phyloP scores from a whole-genome alignment of 2,329 filamentous ascomycete genomes.

The Cladophialophora yegresii region DNA sequence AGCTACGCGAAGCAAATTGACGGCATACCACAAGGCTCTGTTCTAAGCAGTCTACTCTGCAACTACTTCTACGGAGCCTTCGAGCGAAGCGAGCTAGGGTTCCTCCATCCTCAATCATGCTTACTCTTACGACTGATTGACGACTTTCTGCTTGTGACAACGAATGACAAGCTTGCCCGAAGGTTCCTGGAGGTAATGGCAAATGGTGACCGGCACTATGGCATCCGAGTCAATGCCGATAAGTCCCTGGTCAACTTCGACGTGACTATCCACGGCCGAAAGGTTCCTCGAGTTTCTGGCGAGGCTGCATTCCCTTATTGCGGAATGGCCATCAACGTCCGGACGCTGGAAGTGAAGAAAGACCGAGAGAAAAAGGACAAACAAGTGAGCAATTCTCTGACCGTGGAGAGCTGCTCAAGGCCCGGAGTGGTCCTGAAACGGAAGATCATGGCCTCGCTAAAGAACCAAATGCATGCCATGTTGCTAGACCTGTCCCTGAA shows the following conservation, averaged over 20 bases:
- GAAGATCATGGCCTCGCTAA: slow-evolving; percentile 74
- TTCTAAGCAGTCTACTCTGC: slow-evolving; percentile 83
- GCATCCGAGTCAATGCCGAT: slow-evolving; percentile 70
- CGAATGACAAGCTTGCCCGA: slow-evolving; percentile 64
- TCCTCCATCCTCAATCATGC: slow-evolving; percentile 59
- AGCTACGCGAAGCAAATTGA: slow-evolving; percentile 82
- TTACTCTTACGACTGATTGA: slow-evolving; percentile 83
- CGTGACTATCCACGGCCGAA: slow-evolving; percentile 56
- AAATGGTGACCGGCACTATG: slow-evolving; percentile 73
- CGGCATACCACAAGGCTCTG: slow-evolving; percentile 91
- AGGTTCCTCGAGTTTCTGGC: slow-evolving; percentile 55
- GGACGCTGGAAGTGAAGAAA: slow-evolving; percentile 72
- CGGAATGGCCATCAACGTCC: slow-evolving; percentile 73
- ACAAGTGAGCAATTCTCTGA: slow-evolving; percentile 70
- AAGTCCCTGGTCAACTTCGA: slow-evolving; percentile 90
- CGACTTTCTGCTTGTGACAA: slow-evolving; percentile 87
- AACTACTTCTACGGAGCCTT: slow-evolving; percentile 95
- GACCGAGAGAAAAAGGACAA: slow-evolving; percentile 61
- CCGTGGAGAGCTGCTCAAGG: slow-evolving; percentile 70
- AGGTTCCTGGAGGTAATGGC: slow-evolving; percentile 81
- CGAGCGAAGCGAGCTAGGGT: slow-evolving; percentile 68
- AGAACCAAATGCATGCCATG: slow-evolving; percentile 81
- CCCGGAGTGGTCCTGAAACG: slow-evolving; percentile 78
- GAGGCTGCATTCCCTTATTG: slow-evolving; percentile 78
- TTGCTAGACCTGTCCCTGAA: slow-evolving; percentile 82